phyloP scores from a whole-genome alignment of 2,329 filamentous ascomycete species.

The Fusarium praegraminearum region DNA sequence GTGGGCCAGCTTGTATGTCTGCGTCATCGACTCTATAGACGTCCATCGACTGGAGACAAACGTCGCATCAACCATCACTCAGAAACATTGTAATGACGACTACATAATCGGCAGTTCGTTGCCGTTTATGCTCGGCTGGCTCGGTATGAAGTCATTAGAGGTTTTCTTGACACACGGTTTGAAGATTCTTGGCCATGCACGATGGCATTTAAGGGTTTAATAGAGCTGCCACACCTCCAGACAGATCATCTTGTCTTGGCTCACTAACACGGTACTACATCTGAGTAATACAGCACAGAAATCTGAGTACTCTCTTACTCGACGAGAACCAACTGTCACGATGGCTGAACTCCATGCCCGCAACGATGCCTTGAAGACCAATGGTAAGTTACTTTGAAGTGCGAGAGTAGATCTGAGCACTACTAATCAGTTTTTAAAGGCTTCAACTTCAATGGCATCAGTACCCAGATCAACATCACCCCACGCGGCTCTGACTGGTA shows the following conservation, averaged over 20 bases:
- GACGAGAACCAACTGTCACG: fast-evolving
- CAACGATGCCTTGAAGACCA: constrained; percentile 19
- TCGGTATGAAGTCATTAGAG: constrained; percentile 25
- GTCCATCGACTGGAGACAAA: not conserved
- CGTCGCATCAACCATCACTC: not conserved
- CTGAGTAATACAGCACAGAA: not conserved
- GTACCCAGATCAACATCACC: constrained; percentile 68
- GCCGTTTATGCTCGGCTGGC: not conserved
- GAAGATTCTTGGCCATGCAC: not conserved
- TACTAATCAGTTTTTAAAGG: not conserved
- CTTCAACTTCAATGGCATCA: constrained; percentile 22
- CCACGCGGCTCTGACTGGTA: constrained; percentile 71
- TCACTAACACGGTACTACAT: not conserved
- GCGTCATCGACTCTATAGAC: constrained; percentile 21
- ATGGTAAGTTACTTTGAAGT: constrained; percentile 2
- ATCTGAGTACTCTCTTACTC: not conserved
- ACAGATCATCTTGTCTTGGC: not conserved
- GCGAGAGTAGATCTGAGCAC: fast-evolving
- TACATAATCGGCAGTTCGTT: constrained; percentile 16
- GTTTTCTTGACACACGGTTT: not conserved
- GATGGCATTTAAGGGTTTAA: not conserved
- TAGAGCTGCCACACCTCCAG: not conserved
- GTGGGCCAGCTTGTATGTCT: constrained; percentile 4
- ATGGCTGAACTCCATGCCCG: constrained; percentile 15
- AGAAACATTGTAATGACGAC: not conserved